A percentile compares a stretch with the other conserved stretches of the same genome.
Evolutionary conservation across 495 filamentous ascomycete species (phyloP).

Genomic region (Neohortaea acidophila): DNA sequence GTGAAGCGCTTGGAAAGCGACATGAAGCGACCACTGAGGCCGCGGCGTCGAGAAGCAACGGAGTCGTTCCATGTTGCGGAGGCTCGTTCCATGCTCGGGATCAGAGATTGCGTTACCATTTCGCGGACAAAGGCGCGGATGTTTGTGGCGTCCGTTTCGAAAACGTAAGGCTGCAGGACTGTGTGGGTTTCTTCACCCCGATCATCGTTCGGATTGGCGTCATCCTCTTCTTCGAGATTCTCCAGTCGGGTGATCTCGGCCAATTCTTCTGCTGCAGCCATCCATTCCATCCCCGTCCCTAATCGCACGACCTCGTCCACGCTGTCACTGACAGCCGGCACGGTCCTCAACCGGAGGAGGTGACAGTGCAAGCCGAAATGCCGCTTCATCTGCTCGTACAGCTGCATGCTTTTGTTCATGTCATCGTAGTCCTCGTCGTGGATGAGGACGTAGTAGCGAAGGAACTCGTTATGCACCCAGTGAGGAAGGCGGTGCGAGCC

Average conservation of each 20-base stretch:
- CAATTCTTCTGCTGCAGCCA: slow-evolving; percentile 73
- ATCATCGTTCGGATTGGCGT: slow-evolving; percentile 55
- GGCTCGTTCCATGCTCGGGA: slow-evolving; percentile 88
- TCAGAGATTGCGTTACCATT: slow-evolving; percentile 78
- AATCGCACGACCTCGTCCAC: slow-evolving; percentile 82
- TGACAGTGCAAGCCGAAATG: slow-evolving; percentile 94
- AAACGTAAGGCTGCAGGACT: slow-evolving; percentile 68
- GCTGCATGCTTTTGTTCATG: slow-evolving; percentile 66
- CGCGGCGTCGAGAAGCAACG: slow-evolving; percentile 75
- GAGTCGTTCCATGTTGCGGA: slow-evolving; percentile 93
- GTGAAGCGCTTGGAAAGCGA: slow-evolving; percentile 79
- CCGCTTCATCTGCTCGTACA: slow-evolving; percentile 96
- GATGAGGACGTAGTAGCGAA: slow-evolving; percentile 92
- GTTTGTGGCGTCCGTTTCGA: slow-evolving; percentile 78
- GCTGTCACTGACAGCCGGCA: slow-evolving; percentile 37
- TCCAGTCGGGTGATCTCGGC: slow-evolving; percentile 45
- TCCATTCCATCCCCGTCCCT: slow-evolving; percentile 63
- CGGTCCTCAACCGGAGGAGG: slow-evolving; percentile 67
- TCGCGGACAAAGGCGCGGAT: slow-evolving; percentile 80
- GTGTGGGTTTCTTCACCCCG: no score
- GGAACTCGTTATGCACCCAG: slow-evolving; percentile 77
- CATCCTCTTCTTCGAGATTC: slow-evolving; percentile 45
- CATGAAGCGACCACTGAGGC: slow-evolving; percentile 76
- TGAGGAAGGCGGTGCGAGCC: slow-evolving; percentile 52
- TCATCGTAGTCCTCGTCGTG: slow-evolving; percentile 93